phyloP scores from a whole-genome alignment of 2,329 filamentous ascomycete species.

The Cladosporium sp. region DNA sequence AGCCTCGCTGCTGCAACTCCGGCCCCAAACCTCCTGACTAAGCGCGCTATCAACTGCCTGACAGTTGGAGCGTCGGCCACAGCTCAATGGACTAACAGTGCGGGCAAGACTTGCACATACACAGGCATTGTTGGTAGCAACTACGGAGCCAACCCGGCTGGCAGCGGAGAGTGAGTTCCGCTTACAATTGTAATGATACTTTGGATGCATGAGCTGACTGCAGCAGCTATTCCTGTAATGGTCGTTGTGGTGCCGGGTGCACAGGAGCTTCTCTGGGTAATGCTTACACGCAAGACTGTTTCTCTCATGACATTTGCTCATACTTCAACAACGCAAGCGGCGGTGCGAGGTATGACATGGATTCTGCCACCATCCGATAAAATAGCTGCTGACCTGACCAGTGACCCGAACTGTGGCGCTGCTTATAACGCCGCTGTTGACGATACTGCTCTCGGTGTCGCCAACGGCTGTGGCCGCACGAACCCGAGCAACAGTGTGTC shows the following conservation, averaged over 20 bases:
- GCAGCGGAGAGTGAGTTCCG: constrained; percentile 46
- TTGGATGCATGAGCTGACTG: background rate
- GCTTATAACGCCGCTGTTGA: constrained; percentile 43
- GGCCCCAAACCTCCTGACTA: background rate
- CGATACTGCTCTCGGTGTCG: constrained; percentile 38
- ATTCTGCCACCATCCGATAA: background rate
- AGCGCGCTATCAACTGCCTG: constrained; percentile 36
- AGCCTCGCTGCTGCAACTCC: background rate
- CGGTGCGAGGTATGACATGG: constrained; percentile 37
- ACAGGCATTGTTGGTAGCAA: constrained; percentile 46
- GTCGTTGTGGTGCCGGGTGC: constrained; percentile 47
- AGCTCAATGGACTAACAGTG: constrained; percentile 45
- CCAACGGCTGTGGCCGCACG: constrained; percentile 28
- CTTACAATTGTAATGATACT: background rate
- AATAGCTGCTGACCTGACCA: constrained; percentile 15
- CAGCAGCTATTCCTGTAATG: constrained; percentile 47
- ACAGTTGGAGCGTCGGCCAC: constrained; percentile 40
- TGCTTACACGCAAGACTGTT: constrained; percentile 50
- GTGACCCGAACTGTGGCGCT: constrained; percentile 47
- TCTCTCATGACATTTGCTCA: constrained; percentile 49
- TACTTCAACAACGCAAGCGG: constrained; percentile 49
- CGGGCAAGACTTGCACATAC: constrained; percentile 41
- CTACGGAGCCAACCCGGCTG: constrained; percentile 41
- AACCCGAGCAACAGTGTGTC: constrained; percentile 27
- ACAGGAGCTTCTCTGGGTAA: constrained; percentile 43